A percentile compares a stretch with the other conserved stretches of the same genome.
Conservation (phyloP, 441 rosid species). For the Omphalea diandra region DNA sequence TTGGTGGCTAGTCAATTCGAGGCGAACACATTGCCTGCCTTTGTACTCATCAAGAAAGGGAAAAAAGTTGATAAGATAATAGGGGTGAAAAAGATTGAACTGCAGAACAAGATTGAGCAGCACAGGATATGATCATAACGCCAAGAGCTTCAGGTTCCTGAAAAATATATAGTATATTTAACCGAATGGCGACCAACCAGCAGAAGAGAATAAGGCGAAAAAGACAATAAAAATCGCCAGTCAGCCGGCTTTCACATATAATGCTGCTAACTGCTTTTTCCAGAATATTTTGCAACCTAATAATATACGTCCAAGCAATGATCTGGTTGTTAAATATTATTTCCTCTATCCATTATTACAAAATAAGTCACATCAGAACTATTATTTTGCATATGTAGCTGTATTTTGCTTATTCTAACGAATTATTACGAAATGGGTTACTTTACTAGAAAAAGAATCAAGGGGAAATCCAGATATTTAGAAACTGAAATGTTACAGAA, state of each 20-base stretch:
- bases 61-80: conserved; percentile 52
- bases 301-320: neutral
- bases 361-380: neutral
- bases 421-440: neutral
- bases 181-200: no score
- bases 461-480: neutral
- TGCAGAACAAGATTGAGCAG: conserved; percentile 55
- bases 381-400: neutral
- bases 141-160: no score
- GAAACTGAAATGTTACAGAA: no score
- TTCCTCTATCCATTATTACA: no score
- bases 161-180: no score
- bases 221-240: no score
- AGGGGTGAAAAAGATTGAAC: conserved; percentile 58
- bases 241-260: no score
- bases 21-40: conserved; percentile 57
- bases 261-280: no score
- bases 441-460: neutral
- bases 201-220: no score
- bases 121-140: conserved; percentile 18
- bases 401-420: neutral
- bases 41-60: conserved; percentile 64
- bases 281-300: no score
- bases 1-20: conserved; percentile 47
- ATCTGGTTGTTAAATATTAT: neutral